A percentile compares a stretch with the other conserved stretches of the same genome.
Conservation (phyloP, 129 eudicot genomes). For the Logfia minima region DNA sequence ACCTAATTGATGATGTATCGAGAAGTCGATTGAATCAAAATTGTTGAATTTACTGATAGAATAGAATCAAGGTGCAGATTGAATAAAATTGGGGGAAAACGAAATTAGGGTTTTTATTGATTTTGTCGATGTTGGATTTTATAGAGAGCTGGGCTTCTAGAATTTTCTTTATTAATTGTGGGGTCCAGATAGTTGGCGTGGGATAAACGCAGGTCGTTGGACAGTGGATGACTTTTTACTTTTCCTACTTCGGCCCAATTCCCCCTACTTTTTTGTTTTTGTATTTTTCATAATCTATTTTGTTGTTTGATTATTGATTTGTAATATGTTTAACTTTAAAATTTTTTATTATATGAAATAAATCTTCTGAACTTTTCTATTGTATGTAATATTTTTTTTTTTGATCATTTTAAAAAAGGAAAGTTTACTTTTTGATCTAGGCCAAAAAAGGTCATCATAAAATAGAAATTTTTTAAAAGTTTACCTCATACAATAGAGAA, state of each 20-base stretch:
- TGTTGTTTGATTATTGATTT: too few species aligned
- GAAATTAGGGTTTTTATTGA: slow-evolving; percentile 19
- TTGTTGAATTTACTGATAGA: neutral
- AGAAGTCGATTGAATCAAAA: neutral
- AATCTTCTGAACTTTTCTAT: too few species aligned
- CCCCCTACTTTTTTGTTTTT: too few species aligned
- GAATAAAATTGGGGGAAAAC: slow-evolving; percentile 12
- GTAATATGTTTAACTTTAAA: too few species aligned
- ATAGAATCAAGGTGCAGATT: neutral
- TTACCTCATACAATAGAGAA: too few species aligned
- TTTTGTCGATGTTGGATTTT: neutral
- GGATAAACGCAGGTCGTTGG: slow-evolving; percentile 41
- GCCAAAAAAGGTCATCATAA: too few species aligned
- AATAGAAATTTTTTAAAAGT: too few species aligned
- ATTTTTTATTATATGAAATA: too few species aligned
- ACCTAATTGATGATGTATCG: neutral
- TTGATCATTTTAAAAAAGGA: too few species aligned
- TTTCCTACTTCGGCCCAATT: slow-evolving; percentile 19
- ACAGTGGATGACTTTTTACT: slow-evolving; percentile 11
- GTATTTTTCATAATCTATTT: too few species aligned
- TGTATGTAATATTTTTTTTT: too few species aligned
- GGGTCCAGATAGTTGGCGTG: slow-evolving; percentile 38
- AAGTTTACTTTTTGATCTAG: too few species aligned
- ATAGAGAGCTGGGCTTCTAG: slow-evolving; percentile 40
- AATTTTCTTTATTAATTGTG: slow-evolving; percentile 24